Evolutionary conservation across 2,329 filamentous ascomycete species (phyloP).

Genomic region (Escovopsis sp.): DNA sequence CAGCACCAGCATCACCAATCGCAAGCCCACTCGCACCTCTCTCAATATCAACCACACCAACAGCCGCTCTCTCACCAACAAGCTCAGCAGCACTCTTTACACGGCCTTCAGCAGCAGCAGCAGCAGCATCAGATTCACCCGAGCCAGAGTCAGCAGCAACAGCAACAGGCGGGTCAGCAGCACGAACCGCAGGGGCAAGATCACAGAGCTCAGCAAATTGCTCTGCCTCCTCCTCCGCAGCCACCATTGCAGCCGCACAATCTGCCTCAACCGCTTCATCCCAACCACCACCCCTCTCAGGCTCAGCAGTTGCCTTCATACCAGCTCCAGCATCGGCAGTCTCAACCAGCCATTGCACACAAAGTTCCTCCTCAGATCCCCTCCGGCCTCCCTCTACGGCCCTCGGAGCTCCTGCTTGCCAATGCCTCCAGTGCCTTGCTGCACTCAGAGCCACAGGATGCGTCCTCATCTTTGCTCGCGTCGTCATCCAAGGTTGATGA

Average conservation of each 20-base stretch:
- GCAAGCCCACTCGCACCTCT: background rate
- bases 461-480: constrained; percentile 10
- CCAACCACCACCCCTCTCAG: background rate
- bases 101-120: constrained; percentile 5
- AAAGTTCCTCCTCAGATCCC: constrained; percentile 3
- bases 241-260: background rate
- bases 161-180: constrained; percentile 1
- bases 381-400: constrained; percentile 8
- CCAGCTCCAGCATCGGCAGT: background rate
- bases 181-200: constrained; percentile 2
- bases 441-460: constrained; percentile 1
- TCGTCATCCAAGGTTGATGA: constrained; percentile 22
- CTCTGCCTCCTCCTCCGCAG: constrained; percentile 5
- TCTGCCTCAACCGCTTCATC: background rate
- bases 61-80: constrained; percentile 2
- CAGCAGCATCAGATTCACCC: constrained; percentile 1
- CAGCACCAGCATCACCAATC: constrained; percentile 2
- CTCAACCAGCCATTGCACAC: background rate
- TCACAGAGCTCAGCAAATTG: constrained; percentile 4
- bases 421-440: constrained; percentile 4
- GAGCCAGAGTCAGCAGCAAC: background rate
- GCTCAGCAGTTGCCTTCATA: constrained; percentile 1
- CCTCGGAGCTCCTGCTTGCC: constrained; percentile 11
- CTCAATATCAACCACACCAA: background rate
- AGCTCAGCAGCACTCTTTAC: constrained; percentile 4